Base-by-base conservation (phyloP, 176 grass and related monocot species). In the Juncus effusus region DNA sequence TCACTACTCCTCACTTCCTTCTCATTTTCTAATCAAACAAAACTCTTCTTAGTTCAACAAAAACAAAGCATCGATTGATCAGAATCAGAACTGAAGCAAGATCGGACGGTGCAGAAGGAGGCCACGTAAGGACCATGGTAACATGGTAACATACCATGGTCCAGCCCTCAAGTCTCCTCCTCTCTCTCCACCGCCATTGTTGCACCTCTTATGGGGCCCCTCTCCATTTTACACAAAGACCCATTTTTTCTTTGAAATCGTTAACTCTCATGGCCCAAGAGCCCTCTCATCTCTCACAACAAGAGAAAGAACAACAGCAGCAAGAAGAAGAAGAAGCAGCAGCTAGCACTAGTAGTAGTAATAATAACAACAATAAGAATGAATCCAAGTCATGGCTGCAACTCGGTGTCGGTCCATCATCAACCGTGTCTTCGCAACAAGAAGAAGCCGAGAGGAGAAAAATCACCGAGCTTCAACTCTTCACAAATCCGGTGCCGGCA, bases 91-190 rank as follows among this genome's bases (percentile, higher is more conserved):
- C 9, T 6, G 6, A 5, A 6, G 44, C 19, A 59, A 42, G 54
- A 72, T 59, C 68, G 39, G 53, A 72, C 68, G 39, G 67, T 13
- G 59, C 44, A 64, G 53, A 45, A 45, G 59, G 42, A 71, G 59
- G 59, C 37, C 38, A 56, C 37, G 55, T 19, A 15, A 63, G 65
- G 76, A 71, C 76, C 66, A 79, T 79, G 77, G 77, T 72, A 72
- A 71, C 67, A 79, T 68, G 63, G 68, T 72, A 72, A 72, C 38
- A 72, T 72, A 72, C 68, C 68, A 72, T 72, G 68, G 54, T 72
- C 68, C 68, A 72, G 41, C 38, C 75, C 37, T 56, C 66, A 70
- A 79, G 51, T 51, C 38, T 79, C 42, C 67, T 67, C 40, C 40
- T 56, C 38, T 60, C 72, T 56, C 67, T 72, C 77, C 67, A 70